These are phyloP conservation scores for Dothiorella sarmentorum DNA, from an alignment of 2,329 filamentous ascomycete species.

Conservation along the genomic window DNA sequence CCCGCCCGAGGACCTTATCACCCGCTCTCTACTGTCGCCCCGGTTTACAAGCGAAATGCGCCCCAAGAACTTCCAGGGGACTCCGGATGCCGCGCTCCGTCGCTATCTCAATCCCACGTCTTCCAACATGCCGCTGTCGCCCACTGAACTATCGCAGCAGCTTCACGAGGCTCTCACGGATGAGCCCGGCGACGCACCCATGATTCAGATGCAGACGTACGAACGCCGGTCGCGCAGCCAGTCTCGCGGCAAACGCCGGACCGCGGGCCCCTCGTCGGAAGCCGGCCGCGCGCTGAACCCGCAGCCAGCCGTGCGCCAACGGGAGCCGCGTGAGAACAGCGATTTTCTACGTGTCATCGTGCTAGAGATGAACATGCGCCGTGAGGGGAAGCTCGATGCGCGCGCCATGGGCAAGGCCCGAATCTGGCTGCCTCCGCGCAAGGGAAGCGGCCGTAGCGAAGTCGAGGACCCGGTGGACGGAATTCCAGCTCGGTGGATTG, in stretches of 20 bases:
- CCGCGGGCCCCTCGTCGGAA: slow-evolving; percentile 42
- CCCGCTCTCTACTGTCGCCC: slow-evolving; percentile 57
- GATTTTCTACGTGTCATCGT: slow-evolving; percentile 63
- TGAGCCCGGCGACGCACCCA: slow-evolving; percentile 43
- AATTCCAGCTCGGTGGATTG: slow-evolving; percentile 38
- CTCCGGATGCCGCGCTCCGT: slow-evolving; percentile 55
- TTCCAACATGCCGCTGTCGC: slow-evolving; percentile 27
- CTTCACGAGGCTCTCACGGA: slow-evolving; percentile 37
- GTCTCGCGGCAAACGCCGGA: slow-evolving; percentile 32
- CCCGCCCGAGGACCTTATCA: slow-evolving; percentile 58
- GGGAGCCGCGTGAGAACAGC: slow-evolving; percentile 62
- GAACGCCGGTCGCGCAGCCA: slow-evolving; percentile 36
- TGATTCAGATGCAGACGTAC: slow-evolving; percentile 64
- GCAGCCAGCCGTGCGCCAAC: slow-evolving; percentile 49
- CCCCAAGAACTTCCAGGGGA: slow-evolving; percentile 51
- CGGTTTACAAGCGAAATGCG: slow-evolving; percentile 59
- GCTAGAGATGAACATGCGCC: slow-evolving; percentile 66
- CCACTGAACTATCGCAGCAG: slow-evolving; percentile 38
- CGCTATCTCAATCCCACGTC: slow-evolving; percentile 59
- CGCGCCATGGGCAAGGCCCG: slow-evolving; percentile 53
- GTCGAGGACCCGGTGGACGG: slow-evolving; percentile 26
- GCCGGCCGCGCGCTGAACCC: slow-evolving; percentile 41
- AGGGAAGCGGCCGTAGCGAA: slow-evolving; percentile 29
- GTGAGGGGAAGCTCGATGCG: slow-evolving; percentile 58
- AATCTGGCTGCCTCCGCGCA: slow-evolving; percentile 59